Conservation (phyloP, 768 basidiomycete genomes). For the Cytidiella melzeri region DNA sequence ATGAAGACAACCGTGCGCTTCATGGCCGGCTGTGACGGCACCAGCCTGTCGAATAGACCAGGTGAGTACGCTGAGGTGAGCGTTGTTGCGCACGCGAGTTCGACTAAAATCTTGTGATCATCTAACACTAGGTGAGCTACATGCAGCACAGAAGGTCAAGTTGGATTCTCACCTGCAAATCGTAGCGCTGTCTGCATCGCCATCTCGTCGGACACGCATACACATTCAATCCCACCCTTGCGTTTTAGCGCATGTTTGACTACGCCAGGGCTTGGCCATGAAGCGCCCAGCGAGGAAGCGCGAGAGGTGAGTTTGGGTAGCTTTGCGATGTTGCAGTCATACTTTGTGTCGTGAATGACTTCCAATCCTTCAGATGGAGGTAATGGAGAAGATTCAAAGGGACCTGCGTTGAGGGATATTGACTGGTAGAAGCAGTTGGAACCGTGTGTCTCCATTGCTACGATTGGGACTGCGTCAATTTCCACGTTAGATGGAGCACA, state of each 20-base stretch:
- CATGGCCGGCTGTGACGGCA: conserved; percentile 28
- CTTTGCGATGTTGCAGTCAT: conserved; percentile 50
- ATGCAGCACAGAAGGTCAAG: background rate
- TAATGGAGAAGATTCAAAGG: conserved; percentile 31
- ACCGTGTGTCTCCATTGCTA: conserved; percentile 66
- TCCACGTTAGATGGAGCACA: background rate
- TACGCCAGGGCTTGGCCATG: conserved; percentile 52
- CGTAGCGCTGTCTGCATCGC: conserved; percentile 52
- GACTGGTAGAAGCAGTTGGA: conserved; percentile 72
- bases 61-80: conserved; percentile 60
- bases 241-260: conserved; percentile 62
- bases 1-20: conserved; percentile 50
- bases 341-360: conserved; percentile 32
- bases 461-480: conserved; percentile 47
- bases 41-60: conserved; percentile 45
- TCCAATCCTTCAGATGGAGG: conserved; percentile 36
- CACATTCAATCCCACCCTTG: conserved; percentile 47
- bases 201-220: conserved; percentile 61
- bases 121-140: conserved; percentile 26
- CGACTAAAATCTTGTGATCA: conserved; percentile 70
- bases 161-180: conserved; percentile 49
- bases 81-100: conserved; percentile 69
- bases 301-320: conserved; percentile 52
- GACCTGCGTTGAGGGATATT: conserved; percentile 46
- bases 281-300: conserved; percentile 70